These are phyloP conservation scores for Striga hermonthica DNA, from an alignment of 305 asterid genomes.

Conservation along the genomic window DNA sequence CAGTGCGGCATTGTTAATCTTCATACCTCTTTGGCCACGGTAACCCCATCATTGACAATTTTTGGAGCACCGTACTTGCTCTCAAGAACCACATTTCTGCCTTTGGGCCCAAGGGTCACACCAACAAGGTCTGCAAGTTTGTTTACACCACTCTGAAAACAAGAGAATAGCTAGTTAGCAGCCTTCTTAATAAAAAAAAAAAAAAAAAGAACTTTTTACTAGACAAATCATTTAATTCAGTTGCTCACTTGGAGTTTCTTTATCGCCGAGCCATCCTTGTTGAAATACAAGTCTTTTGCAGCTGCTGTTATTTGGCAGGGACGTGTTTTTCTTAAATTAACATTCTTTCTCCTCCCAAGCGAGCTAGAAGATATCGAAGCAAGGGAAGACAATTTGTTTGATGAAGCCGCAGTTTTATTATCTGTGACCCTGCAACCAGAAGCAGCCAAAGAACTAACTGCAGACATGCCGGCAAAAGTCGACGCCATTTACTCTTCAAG, in stretches of 20 bases:
- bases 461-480: conserved; percentile 58
- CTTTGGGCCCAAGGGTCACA: conserved; percentile 96
- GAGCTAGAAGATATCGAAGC: conserved; percentile 60
- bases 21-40: conserved; percentile 84
- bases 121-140: conserved; percentile 96
- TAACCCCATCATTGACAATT: conserved; percentile 93
- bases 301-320: conserved; percentile 60
- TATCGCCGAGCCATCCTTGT: conserved; percentile 93
- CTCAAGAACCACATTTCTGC: conserved; percentile 93
- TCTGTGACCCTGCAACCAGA: conserved; percentile 47
- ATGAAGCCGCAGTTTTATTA: conserved; percentile 47
- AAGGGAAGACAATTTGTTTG: conserved; percentile 65
- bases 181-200: neutral
- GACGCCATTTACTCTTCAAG: conserved; percentile 62
- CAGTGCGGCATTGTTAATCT: too few relatives aligned
- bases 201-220: too few relatives aligned
- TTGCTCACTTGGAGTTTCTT: conserved; percentile 69
- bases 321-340: conserved; percentile 40
- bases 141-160: conserved; percentile 73
- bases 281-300: conserved; percentile 78
- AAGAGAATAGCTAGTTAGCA: conserved; percentile 22
- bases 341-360: conserved; percentile 49
- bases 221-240: conserved; percentile 1
- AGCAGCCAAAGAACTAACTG: conserved; percentile 77
- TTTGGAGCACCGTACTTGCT: conserved; percentile 95